phyloP scores from a whole-genome alignment of 228 moss, liverwort and hornwort genomes.

The Sphagnum fallax region DNA sequence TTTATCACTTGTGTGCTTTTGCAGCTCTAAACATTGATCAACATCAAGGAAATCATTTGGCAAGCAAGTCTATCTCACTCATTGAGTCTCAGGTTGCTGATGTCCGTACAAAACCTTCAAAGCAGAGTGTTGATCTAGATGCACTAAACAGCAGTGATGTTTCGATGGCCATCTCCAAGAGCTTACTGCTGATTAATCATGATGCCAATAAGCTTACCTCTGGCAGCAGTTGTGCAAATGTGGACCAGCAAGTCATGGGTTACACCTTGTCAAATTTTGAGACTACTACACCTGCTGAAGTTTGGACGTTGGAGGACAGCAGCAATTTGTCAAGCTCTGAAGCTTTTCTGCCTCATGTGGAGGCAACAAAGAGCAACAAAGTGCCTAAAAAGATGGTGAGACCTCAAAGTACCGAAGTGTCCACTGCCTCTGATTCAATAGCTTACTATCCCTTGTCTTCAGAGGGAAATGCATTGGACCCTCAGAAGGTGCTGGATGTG shows the following conservation, averaged over 20 bases:
- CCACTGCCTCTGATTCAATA: no score
- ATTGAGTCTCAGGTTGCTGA: neutral
- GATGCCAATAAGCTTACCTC: constrained; percentile 3
- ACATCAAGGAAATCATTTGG: neutral
- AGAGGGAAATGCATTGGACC: no score
- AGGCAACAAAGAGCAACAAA: no score
- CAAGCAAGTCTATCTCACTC: neutral
- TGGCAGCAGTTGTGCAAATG: constrained; percentile 10
- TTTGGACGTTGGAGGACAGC: constrained; percentile 8
- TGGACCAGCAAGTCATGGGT: constrained; percentile 9
- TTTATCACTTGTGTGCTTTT: neutral
- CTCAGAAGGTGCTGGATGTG: no score
- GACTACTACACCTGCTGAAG: constrained; percentile 5
- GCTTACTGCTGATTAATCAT: constrained; percentile 19
- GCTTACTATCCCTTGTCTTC: no score
- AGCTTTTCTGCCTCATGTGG: neutral
- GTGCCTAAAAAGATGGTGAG: no score
- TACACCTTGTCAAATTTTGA: neutral
- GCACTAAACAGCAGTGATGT: constrained; percentile 22
- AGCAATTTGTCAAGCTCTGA: constrained; percentile 20
- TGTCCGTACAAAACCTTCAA: constrained; percentile 5
- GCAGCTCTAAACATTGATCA: neutral
- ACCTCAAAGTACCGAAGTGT: no score
- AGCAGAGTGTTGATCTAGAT: constrained; percentile 8
- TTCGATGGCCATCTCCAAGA: constrained; percentile 16